Evolutionary conservation across 257 asterid species (phyloP).

Genomic region (Gardenia jasminoides): DNA sequence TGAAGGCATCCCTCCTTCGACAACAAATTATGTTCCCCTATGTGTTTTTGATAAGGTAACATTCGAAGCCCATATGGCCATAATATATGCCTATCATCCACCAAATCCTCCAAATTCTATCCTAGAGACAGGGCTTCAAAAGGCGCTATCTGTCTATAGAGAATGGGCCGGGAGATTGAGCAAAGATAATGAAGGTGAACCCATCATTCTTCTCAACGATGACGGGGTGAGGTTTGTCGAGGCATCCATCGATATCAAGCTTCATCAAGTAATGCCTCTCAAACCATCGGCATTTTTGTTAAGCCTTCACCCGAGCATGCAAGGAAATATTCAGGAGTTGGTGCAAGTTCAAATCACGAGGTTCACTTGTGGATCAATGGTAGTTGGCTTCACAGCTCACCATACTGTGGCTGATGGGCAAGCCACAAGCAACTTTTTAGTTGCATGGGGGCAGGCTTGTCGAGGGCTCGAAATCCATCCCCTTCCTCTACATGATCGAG

Average conservation of each 20-base stretch:
- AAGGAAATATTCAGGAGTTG: slow-evolving; percentile 47
- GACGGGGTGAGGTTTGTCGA: slow-evolving; percentile 77
- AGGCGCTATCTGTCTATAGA: slow-evolving; percentile 53
- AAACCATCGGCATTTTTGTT: slow-evolving; percentile 51
- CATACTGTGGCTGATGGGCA: slow-evolving; percentile 77
- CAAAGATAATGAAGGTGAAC: slow-evolving; percentile 38
- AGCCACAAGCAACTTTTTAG: slow-evolving; percentile 65
- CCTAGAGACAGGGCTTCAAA: slow-evolving; percentile 58
- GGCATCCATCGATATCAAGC: slow-evolving; percentile 53
- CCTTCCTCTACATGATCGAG: slow-evolving; percentile 54
- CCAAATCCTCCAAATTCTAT: slow-evolving; percentile 56
- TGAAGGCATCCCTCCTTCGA: slow-evolving; percentile 47
- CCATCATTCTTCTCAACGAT: slow-evolving; percentile 51
- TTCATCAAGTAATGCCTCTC: slow-evolving; percentile 41
- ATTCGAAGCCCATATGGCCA: slow-evolving; percentile 62
- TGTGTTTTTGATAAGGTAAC: slow-evolving; percentile 73
- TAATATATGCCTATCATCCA: slow-evolving; percentile 72
- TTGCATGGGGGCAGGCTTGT: slow-evolving; percentile 86
- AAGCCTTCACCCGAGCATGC: slow-evolving; percentile 60
- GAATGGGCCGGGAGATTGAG: slow-evolving; percentile 85
- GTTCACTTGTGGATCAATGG: slow-evolving; percentile 76
- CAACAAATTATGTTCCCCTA: slow-evolving; percentile 37
- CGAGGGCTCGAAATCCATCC: slow-evolving; percentile 43
- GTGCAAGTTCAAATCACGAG: slow-evolving; percentile 79
- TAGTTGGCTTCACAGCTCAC: slow-evolving; percentile 75